Evolutionary conservation across 176 grass and related monocot genomes (phyloP), one percentile per base, ranked within the genome.

Genomic region (Stipa capillata): DNA sequence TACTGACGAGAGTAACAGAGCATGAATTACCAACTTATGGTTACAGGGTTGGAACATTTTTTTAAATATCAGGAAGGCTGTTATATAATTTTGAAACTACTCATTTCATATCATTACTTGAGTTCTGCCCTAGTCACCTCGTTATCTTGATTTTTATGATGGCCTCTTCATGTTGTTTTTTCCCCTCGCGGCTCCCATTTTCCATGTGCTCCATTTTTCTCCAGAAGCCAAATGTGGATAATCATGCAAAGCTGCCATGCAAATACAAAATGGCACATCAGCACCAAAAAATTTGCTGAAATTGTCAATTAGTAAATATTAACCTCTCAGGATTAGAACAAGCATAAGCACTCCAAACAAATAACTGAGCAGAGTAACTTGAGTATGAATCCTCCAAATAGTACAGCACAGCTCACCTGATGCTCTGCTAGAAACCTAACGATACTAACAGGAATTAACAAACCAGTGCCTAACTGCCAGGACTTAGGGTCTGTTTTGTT

Each of bases 191-290:
- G 4, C 48, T 86, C 36, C 87, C 84, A 53, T 86, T 83, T 76
- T 86, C 79, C 15, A 49, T 66, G 35, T 84, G 65, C 74, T 88
- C 89, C 89, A 90, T 94, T 85, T 65, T 65, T 79, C 17, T 77
- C 49, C 37, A 44, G 60, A n/a, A 76, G 42, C 32, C 37, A 65
- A 57, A 83, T 32, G 28, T 47, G 69, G 20, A 12, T 24, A 74
- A 52, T 41, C 18, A 82, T 48, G 8, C 74, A 50, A 61, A 65
- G 15, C 74, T 82, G 66, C 7, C 48, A 72, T 31, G 14, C 25
- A 82, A 64, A 73, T 25, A 64, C 18, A 66, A 50, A 82, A 67
- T 7, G 15, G 28, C 29, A 56, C 17, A 58, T 76, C 58, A 77
- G 59, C 27, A 63, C 64, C 35, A 39, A 21, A 51, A 53, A 63